Evolutionary conservation across 2,329 filamentous ascomycete species (phyloP).

Genomic region (Colletotrichum gigasporum): DNA sequence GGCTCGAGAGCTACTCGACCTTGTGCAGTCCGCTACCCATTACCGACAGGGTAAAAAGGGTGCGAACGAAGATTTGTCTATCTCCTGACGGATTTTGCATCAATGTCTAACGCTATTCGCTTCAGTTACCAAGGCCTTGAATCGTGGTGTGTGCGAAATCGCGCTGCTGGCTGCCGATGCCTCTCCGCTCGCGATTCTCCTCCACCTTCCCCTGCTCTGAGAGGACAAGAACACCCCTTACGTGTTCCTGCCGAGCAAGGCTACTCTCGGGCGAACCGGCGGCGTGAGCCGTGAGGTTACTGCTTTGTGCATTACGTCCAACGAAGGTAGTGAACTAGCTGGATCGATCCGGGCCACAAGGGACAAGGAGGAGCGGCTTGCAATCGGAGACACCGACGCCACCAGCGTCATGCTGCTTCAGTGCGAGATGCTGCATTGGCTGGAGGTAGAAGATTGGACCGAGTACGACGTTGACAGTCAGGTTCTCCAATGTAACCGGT

Average conservation of each 20-base stretch:
- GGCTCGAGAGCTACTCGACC: constrained; percentile 83
- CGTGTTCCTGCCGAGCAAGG: constrained; percentile 80
- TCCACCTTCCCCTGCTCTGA: constrained; percentile 87
- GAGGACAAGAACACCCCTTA: constrained; percentile 78
- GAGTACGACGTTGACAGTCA: too few species aligned
- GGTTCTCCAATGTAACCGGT: too few species aligned
- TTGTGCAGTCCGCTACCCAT: constrained; percentile 76
- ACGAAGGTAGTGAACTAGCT: constrained; percentile 87
- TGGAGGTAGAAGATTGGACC: neutral
- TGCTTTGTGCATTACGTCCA: constrained; percentile 85
- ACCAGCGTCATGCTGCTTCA: too few species aligned
- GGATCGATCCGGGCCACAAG: constrained; percentile 88
- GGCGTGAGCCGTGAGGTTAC: constrained; percentile 91
- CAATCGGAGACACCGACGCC: too few species aligned
- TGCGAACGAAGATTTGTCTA: constrained; percentile 70
- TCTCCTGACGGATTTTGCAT: neutral
- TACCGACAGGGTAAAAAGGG: constrained; percentile 84
- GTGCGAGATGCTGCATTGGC: too few species aligned
- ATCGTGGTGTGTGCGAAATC: constrained; percentile 88
- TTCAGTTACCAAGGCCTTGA: constrained; percentile 82
- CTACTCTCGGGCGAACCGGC: constrained; percentile 86
- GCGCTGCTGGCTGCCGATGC: constrained; percentile 91
- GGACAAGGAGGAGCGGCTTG: constrained; percentile 93
- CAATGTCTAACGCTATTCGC: neutral
- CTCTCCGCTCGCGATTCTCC: constrained; percentile 83